Percentiles rank a stretch among this genome's conserved stretches.
These are phyloP conservation scores for Austropuccinia psidii DNA, from an alignment of 1,284 basidiomycete species.

Conservation along the genomic window DNA sequence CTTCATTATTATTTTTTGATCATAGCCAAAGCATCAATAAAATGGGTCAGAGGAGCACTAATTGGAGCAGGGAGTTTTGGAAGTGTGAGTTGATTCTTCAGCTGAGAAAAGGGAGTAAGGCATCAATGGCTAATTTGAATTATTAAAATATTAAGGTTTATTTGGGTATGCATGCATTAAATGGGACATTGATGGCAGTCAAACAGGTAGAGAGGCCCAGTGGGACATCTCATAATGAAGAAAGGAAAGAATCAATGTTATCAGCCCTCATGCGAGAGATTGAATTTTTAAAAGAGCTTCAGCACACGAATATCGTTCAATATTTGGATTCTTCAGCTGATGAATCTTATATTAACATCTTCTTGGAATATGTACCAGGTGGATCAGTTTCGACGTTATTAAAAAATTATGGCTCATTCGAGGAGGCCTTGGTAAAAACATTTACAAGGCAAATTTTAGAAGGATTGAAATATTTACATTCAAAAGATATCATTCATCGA, in stretches of 20 bases:
- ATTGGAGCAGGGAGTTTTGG: constrained; percentile 96
- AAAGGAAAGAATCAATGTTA: constrained; percentile 89
- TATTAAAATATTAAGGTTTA: constrained; percentile 48
- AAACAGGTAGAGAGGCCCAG: constrained; percentile 95
- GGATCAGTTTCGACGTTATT: constrained; percentile 89
- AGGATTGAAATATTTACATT: constrained; percentile 86
- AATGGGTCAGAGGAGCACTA: constrained; percentile 98
- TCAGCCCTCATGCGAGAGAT: constrained; percentile 93
- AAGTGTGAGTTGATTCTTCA: constrained; percentile 54
- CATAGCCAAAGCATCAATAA: constrained; percentile 56
- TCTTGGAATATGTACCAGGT: constrained; percentile 96
- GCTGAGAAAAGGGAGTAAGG: constrained; percentile 35
- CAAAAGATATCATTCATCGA: constrained; percentile 89
- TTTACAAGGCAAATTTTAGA: constrained; percentile 90
- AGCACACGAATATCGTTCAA: constrained; percentile 61
- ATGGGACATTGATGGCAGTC: constrained; percentile 93
- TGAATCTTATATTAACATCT: constrained; percentile 86
- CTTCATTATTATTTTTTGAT: constrained; percentile 37
- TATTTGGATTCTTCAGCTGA: constrained; percentile 70
- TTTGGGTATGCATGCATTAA: constrained; percentile 92
- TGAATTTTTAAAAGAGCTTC: constrained; percentile 84
- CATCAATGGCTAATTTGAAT: constrained; percentile 18
- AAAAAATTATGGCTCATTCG: constrained; percentile 91
- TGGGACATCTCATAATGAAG: constrained; percentile 76
- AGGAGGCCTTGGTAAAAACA: constrained; percentile 85